A percentile compares a stretch with the other conserved stretches of the same genome.
Evolutionary conservation across 768 basidiomycete genomes (phyloP).

Genomic region (Phallus indusiatus): DNA sequence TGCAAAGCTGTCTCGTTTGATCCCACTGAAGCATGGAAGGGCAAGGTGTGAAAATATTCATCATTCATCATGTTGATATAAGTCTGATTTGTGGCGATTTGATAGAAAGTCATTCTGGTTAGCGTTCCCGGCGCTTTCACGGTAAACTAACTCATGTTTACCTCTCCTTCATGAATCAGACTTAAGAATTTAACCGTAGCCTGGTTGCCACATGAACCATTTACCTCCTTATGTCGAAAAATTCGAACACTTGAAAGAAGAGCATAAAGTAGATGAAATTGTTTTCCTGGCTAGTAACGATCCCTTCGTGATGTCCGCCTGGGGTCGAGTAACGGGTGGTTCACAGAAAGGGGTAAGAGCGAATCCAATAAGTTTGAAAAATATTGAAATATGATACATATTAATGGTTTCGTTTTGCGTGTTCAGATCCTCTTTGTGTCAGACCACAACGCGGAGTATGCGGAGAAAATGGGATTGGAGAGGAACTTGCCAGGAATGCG

Average conservation of each 20-base stretch:
- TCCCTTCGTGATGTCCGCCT: constrained; percentile 19
- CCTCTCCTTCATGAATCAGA: background rate
- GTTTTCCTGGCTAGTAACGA: constrained; percentile 15
- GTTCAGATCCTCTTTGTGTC: constrained; percentile 49
- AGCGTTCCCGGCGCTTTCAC: constrained; percentile 78
- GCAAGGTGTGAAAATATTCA: constrained; percentile 34
- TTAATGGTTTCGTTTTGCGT: background rate
- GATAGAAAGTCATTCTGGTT: constrained; percentile 59
- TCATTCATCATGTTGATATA: background rate
- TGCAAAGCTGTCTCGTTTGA: constrained; percentile 39
- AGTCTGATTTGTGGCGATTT: background rate
- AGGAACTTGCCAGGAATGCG: constrained; percentile 1
- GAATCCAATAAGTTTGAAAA: background rate
- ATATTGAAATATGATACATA: too few species aligned
- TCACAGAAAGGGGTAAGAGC: constrained; percentile 16
- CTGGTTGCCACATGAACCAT: constrained; percentile 42
- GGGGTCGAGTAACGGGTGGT: constrained; percentile 16
- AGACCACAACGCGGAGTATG: constrained; percentile 49
- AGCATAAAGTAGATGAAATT: constrained; percentile 19
- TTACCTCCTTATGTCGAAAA: constrained; percentile 23
- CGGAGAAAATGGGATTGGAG: constrained; percentile 28
- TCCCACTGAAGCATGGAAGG: constrained; percentile 58
- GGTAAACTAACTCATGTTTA: constrained; percentile 32
- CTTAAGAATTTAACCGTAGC: constrained; percentile 17
- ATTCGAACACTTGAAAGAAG: constrained; percentile 27